phyloP scores from a whole-genome alignment of 805 yeast species.

The Metschnikowia corniflorae region DNA sequence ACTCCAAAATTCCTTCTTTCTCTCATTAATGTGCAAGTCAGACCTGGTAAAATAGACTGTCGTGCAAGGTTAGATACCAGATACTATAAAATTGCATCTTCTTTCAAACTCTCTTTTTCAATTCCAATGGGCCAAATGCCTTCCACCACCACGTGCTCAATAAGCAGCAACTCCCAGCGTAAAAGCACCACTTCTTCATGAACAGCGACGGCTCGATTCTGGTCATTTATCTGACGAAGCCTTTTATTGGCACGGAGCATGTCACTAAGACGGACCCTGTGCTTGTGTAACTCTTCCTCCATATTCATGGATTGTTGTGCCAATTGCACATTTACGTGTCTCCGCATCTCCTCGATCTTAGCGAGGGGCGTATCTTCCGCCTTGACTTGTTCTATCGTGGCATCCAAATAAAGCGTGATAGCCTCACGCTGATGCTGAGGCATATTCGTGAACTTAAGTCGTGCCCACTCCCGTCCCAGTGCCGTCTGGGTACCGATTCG shows the following conservation, averaged over 20 bases:
- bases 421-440: conserved; percentile 12
- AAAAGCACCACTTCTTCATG: conserved; percentile 6
- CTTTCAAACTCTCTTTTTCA: too few species aligned
- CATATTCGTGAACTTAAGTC: conserved; percentile 6
- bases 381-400: conserved; percentile 8
- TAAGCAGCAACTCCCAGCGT: conserved; percentile 12
- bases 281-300: conserved; percentile 11
- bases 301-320: conserved; percentile 11
- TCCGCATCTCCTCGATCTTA: conserved; percentile 12
- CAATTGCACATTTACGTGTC: conserved; percentile 12
- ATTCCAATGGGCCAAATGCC: neutral
- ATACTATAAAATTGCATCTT: too few species aligned
- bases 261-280: conserved; percentile 8
- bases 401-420: conserved; percentile 12
- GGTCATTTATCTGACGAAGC: conserved; percentile 10
- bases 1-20: too few species aligned
- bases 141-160: conserved; percentile 8
- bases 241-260: conserved; percentile 7
- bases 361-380: conserved; percentile 11
- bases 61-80: too few species aligned
- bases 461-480: conserved; percentile 7
- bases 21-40: too few species aligned
- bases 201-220: conserved; percentile 5
- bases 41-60: too few species aligned
- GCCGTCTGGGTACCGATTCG: conserved; percentile 13